Conservation (phyloP, 2,329 filamentous ascomycete species). For the Cordyceps tenuipes region DNA sequence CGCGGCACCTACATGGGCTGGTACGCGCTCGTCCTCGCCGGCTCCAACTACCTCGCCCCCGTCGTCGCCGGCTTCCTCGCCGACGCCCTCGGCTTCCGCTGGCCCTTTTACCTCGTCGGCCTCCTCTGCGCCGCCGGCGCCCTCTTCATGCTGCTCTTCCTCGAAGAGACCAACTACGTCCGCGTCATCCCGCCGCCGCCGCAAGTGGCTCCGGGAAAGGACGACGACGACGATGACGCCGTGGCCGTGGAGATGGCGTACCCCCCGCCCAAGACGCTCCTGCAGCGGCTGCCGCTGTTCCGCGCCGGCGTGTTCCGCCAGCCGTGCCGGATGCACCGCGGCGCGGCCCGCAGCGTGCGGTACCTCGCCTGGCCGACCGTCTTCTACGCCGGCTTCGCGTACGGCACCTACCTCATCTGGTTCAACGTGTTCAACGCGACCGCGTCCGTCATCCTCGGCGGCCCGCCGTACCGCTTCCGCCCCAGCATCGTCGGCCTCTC, state of each 20-base stretch:
- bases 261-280: constrained; percentile 29
- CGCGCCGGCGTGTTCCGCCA: constrained; percentile 17
- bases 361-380: constrained; percentile 34
- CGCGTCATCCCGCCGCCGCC: constrained; percentile 3
- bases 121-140: constrained; percentile 29
- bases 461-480: constrained; percentile 29
- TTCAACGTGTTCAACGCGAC: constrained; percentile 38
- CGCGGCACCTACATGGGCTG: constrained; percentile 34
- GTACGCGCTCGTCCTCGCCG: constrained; percentile 32
- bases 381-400: constrained; percentile 34
- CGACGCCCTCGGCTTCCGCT: constrained; percentile 31
- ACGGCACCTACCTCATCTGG: constrained; percentile 34
- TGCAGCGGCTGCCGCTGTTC: constrained; percentile 32
- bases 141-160: constrained; percentile 43
- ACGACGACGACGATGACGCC: not conserved
- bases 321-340: constrained; percentile 30
- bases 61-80: constrained; percentile 37
- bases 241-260: not conserved
- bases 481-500: constrained; percentile 31
- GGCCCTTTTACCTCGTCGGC: constrained; percentile 36
- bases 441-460: constrained; percentile 31
- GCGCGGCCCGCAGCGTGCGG: constrained; percentile 28
- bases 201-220: not conserved
- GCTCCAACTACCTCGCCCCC: constrained; percentile 34
- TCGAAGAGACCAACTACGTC: constrained; percentile 50